phyloP scores from a whole-genome alignment of 225 moss, liverwort and hornwort species.

The Polytrichum formosum region DNA sequence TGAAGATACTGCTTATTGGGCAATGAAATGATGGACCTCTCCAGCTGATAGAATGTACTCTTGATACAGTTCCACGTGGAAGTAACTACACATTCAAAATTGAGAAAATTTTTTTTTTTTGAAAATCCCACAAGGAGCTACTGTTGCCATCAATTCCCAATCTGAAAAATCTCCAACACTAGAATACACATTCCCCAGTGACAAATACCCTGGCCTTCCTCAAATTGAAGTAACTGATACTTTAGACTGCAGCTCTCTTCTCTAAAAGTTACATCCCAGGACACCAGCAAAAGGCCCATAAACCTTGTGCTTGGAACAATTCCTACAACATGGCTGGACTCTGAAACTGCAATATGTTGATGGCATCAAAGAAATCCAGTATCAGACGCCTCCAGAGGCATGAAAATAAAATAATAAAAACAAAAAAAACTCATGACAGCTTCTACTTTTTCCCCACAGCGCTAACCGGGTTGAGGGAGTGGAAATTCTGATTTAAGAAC shows the following conservation, averaged over 20 bases:
- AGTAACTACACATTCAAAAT: not conserved
- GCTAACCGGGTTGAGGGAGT: too few relatives aligned
- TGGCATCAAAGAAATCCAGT: not conserved
- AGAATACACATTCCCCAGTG: too few relatives aligned
- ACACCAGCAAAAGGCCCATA: too few relatives aligned
- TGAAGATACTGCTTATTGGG: conserved; percentile 30
- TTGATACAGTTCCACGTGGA: not conserved
- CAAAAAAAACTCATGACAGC: too few relatives aligned
- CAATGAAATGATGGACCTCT: conserved; percentile 7
- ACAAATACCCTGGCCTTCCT: too few relatives aligned
- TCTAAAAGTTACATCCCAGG: too few relatives aligned
- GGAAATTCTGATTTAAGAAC: too few relatives aligned
- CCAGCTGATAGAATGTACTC: not conserved
- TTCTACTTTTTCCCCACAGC: too few relatives aligned
- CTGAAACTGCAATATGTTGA: not conserved
- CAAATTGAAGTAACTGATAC: too few relatives aligned
- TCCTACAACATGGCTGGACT: conserved; percentile 1
- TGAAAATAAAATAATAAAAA: not conserved
- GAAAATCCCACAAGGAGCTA: too few relatives aligned
- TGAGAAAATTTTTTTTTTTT: too few relatives aligned
- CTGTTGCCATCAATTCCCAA: not conserved
- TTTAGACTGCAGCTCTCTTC: too few relatives aligned
- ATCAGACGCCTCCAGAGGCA: not conserved
- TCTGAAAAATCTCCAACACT: not conserved
- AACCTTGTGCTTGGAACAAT: not conserved